Conservation (phyloP, 768 basidiomycete genomes). For the Butyriboletus loyo region DNA sequence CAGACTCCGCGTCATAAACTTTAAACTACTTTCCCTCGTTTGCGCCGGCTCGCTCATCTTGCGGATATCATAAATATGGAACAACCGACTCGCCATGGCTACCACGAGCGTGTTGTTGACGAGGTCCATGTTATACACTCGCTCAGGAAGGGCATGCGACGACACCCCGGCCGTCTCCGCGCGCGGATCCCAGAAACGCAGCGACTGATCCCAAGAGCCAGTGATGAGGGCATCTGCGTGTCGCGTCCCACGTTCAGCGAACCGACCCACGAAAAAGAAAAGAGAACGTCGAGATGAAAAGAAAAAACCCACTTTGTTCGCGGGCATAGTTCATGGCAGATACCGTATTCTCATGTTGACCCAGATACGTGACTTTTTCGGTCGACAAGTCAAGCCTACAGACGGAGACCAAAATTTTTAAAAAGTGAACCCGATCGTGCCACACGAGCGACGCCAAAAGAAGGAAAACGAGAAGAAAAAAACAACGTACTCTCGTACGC, state of each 20-base stretch:
- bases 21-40: slow-evolving; percentile 87
- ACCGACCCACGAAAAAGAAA: background rate
- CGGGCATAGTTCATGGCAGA: slow-evolving; percentile 71
- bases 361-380: slow-evolving; percentile 70
- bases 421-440: background rate
- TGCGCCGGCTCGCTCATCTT: slow-evolving; percentile 75
- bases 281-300: background rate
- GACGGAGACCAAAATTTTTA: background rate
- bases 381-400: slow-evolving; percentile 66
- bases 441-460: background rate
- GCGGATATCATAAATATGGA: slow-evolving; percentile 85
- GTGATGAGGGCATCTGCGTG: slow-evolving; percentile 68
- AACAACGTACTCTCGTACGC: slow-evolving; percentile 64
- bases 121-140: slow-evolving; percentile 81
- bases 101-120: slow-evolving; percentile 81
- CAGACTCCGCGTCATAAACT: slow-evolving; percentile 90
- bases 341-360: slow-evolving; percentile 78
- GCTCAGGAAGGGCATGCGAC: slow-evolving; percentile 68
- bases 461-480: too few relatives aligned
- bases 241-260: background rate
- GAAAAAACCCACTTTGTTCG: slow-evolving; percentile 52
- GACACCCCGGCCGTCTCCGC: slow-evolving; percentile 53
- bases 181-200: slow-evolving; percentile 87
- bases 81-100: slow-evolving; percentile 87
- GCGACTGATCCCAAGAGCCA: slow-evolving; percentile 88